A percentile compares a stretch with the other conserved stretches of the same genome.
phyloP scores from a whole-genome alignment of 1,139 yeast genomes.

The Candida tetrigidarum region DNA sequence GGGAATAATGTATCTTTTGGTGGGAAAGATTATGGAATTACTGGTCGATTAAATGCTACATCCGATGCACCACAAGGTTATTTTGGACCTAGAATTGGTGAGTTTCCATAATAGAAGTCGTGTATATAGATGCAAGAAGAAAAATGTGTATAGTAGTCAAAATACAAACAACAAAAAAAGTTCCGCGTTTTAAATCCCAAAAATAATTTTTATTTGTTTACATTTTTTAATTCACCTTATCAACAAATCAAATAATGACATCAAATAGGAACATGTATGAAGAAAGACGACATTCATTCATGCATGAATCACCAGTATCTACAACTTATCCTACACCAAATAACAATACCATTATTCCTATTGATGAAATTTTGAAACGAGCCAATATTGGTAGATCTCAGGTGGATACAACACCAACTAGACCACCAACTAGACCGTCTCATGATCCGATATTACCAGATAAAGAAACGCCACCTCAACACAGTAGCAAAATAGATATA shows the following conservation, averaged over 20 bases:
- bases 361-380: neutral
- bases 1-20: conserved; percentile 50
- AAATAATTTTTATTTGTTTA: neutral
- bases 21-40: conserved; percentile 41
- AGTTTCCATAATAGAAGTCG: conserved; percentile 2
- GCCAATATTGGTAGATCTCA: neutral
- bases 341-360: neutral
- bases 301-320: neutral
- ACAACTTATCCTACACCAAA: neutral
- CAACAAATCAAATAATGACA: neutral
- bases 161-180: no score
- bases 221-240: neutral
- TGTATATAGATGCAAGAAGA: no score
- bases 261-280: neutral
- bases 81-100: conserved; percentile 43
- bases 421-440: neutral
- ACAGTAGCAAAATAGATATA: neutral
- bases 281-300: neutral
- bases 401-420: neutral
- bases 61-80: conserved; percentile 41
- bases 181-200: neutral
- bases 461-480: neutral
- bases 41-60: conserved; percentile 20
- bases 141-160: no score
- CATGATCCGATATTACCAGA: no score